Base-by-base conservation (phyloP, 495 filamentous ascomycete genomes). In the Neurospora sp. region DNA sequence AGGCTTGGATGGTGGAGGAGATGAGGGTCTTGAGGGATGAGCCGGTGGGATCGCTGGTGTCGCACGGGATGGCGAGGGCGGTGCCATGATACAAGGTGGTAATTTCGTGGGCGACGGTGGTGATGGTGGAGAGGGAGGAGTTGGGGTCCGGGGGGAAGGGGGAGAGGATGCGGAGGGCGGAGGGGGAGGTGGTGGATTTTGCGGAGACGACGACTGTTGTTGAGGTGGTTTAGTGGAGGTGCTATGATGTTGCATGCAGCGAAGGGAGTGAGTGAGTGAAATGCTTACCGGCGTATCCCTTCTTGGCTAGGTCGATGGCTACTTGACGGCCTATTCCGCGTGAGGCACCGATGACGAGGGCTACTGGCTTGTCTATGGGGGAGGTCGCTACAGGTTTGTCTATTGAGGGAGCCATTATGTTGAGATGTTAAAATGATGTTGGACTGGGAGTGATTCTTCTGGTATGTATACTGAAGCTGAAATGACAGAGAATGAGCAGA, bases 121-220 rank as follows among this genome's bases (percentile, higher is more conserved):
- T 92, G 83, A 96, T 93, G 20, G 93, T 97, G 41, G 93, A 95
- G 40, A 86, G 77, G 2, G 82, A 79, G 22, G 92, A 94, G 80
- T 96, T 94, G n/a, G 93, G 93, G 77, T 95, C 86, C 0, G 93
- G 93, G 3, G 93, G 91, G 78, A 94, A 94, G 4, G 91, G 88
- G 6, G 75, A 76, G 40, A 82, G 80, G 70, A 79, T 73, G 78
- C 78, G 27, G 22, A 91, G 87, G 77, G 91, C 86, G 70, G 90
- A 92, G 5, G 86, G 86, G 76, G 91, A 84, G 65, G 90, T 94
- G 10, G 87, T 91, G 65, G 90, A 91, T 79, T 94, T 96, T n/a
- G 92, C 92, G 22, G 91, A 88, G 12, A 95, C 87, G 75, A 94
- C 89, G 70, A 96, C 93, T 96, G 22, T 31, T 35, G 4, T 6